Evolutionary conservation across 345 rosid species (phyloP).

Genomic region (Durio zibethinus): DNA sequence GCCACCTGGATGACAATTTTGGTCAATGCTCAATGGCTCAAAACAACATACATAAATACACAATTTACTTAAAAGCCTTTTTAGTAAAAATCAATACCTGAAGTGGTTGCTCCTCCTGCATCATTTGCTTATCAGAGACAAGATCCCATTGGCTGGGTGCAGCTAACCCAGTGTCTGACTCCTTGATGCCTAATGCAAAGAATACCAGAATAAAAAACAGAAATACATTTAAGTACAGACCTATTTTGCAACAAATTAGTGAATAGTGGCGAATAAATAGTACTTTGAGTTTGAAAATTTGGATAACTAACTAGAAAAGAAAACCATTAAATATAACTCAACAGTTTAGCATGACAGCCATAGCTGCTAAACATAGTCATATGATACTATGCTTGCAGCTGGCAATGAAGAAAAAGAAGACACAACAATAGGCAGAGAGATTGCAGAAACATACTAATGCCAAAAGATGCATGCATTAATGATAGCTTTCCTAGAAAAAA

Average conservation of each 20-base stretch:
- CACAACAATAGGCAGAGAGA: neutral
- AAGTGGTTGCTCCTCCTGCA: conserved; percentile 81
- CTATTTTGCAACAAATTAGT: neutral
- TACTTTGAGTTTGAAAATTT: neutral
- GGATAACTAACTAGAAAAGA: neutral
- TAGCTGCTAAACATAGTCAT: neutral
- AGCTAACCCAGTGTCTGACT: conserved; percentile 92
- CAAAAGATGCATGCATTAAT: neutral
- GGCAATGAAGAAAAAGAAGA: neutral
- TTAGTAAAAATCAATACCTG: conserved; percentile 22
- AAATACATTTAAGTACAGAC: neutral
- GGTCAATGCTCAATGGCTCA: neutral
- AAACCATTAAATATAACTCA: neutral
- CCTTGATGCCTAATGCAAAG: conserved; percentile 63
- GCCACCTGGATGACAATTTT: conserved; percentile 42
- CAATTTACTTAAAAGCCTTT: neutral
- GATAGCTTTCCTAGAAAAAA: neutral
- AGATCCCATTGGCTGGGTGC: conserved; percentile 99
- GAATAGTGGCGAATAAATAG: neutral
- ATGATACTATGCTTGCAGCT: no score
- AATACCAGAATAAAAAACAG: neutral
- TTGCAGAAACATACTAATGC: neutral
- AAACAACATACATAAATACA: neutral
- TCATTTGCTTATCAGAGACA: conserved; percentile 85
- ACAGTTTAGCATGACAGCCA: neutral